Conservation (phyloP, 192 early-diverging fungal genomes). For the Funneliformis mosseae region DNA sequence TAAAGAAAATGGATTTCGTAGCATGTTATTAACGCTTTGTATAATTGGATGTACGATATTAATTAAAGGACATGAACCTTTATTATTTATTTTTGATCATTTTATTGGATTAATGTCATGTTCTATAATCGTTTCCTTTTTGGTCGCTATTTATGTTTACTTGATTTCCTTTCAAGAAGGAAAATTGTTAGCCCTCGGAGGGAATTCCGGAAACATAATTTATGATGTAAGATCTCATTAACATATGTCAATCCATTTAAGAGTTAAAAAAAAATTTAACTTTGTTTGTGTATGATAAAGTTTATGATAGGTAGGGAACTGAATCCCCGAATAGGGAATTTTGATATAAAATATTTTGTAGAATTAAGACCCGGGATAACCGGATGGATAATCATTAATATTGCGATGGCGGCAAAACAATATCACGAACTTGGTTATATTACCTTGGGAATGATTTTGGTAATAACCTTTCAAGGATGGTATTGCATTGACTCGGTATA, state of each 20-base stretch:
- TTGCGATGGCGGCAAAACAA: slow-evolving; percentile 78
- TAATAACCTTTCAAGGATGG: slow-evolving; percentile 72
- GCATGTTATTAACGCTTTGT: slow-evolving; percentile 55
- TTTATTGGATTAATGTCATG: slow-evolving; percentile 73
- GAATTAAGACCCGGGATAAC: slow-evolving; percentile 94
- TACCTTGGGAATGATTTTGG: slow-evolving; percentile 78
- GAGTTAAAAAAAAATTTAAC: not conserved
- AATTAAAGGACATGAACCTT: slow-evolving; percentile 57
- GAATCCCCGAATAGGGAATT: slow-evolving; percentile 81
- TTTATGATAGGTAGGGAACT: slow-evolving; percentile 96
- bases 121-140: slow-evolving; percentile 65
- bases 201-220: slow-evolving; percentile 86
- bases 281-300: slow-evolving; percentile 54
- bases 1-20: slow-evolving; percentile 80
- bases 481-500: slow-evolving; percentile 89
- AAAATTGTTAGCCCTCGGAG: slow-evolving; percentile 75
- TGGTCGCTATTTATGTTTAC: slow-evolving; percentile 73
- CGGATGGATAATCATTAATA: slow-evolving; percentile 85
- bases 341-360: slow-evolving; percentile 94
- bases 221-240: slow-evolving; percentile 66
- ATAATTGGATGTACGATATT: slow-evolving; percentile 45
- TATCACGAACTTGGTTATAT: slow-evolving; percentile 64
- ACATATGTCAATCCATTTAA: no score
- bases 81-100: slow-evolving; percentile 84
- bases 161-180: slow-evolving; percentile 68